Evolutionary conservation across 768 basidiomycete species (phyloP).

Genomic region (Amanita fuliginea): DNA sequence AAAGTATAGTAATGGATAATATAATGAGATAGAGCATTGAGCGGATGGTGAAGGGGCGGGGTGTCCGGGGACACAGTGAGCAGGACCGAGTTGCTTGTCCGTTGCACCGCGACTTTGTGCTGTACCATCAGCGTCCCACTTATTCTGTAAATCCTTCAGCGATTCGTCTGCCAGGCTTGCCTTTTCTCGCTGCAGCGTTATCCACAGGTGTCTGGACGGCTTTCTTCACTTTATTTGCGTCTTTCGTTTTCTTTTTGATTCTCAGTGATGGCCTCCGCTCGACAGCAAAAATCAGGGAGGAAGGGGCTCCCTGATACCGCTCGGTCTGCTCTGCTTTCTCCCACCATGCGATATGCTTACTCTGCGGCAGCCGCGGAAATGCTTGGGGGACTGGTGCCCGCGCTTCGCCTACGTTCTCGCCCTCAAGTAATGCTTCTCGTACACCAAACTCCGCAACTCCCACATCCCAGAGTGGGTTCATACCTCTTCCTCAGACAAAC

Average conservation of each 20-base stretch:
- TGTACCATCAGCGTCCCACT: constrained; percentile 8
- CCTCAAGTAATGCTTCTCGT: constrained; percentile 28
- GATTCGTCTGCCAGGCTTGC: constrained; percentile 1
- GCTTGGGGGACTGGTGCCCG: constrained; percentile 60
- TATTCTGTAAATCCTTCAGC: constrained; percentile 9
- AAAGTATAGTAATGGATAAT: background rate
- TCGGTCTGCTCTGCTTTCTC: constrained; percentile 24
- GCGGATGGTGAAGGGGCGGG: background rate
- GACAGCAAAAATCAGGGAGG: constrained; percentile 53
- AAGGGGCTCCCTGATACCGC: constrained; percentile 53
- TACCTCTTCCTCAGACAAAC: constrained; percentile 38
- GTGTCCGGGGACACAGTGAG: constrained; percentile 3
- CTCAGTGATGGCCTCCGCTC: constrained; percentile 47
- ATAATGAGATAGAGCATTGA: too few relatives aligned
- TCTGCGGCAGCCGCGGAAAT: constrained; percentile 22
- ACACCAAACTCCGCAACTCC: constrained; percentile 24
- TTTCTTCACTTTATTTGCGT: constrained; percentile 18
- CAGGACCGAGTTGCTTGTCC: constrained; percentile 2
- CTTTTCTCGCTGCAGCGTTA: constrained; percentile 12
- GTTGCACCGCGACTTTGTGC: constrained; percentile 10
- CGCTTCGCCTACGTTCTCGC: constrained; percentile 62
- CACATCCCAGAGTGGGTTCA: constrained; percentile 25
- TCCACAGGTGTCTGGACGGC: constrained; percentile 28
- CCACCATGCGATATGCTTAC: constrained; percentile 10
- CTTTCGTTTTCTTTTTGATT: constrained; percentile 20